A percentile compares a stretch with the other conserved stretches of the same genome.
Evolutionary conservation across 805 yeast species (phyloP).

Genomic region (Kodamaea nitidulidarum): DNA sequence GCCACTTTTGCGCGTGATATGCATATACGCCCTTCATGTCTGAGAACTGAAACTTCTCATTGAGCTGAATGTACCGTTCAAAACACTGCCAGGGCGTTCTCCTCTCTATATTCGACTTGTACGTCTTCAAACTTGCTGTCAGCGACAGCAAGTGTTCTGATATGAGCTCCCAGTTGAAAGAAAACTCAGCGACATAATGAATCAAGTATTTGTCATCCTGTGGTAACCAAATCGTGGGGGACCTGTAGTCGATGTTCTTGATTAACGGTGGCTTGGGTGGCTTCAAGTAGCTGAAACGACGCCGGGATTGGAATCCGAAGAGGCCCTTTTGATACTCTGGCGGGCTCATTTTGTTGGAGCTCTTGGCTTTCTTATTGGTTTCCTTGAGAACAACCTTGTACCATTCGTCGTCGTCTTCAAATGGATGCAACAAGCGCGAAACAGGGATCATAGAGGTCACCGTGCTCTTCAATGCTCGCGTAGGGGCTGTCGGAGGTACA

Average conservation of each 20-base stretch:
- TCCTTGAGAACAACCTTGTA: constrained; percentile 52
- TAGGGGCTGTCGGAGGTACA: constrained; percentile 8
- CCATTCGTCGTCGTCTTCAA: constrained; percentile 63
- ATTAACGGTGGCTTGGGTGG: constrained; percentile 92
- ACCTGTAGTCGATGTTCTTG: constrained; percentile 72
- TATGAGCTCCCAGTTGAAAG: constrained; percentile 91
- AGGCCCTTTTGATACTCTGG: constrained; percentile 54
- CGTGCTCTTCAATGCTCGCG: constrained; percentile 24
- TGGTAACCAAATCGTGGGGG: constrained; percentile 95
- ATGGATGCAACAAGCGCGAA: constrained; percentile 61
- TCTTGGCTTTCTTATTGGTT: constrained; percentile 9
- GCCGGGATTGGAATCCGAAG: constrained; percentile 48
- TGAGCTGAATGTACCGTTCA: constrained; percentile 90
- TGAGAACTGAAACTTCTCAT: constrained; percentile 78
- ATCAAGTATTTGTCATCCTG: constrained; percentile 83
- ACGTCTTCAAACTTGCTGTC: constrained; percentile 55
- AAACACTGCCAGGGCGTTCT: constrained; percentile 99
- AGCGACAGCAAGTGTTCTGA: constrained; percentile 71
- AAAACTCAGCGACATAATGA: constrained; percentile 76
- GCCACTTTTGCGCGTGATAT: constrained; percentile 81
- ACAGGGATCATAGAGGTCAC: constrained; percentile 47
- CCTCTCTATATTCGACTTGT: constrained; percentile 84
- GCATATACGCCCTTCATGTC: constrained; percentile 89
- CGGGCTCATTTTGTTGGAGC: constrained; percentile 15
- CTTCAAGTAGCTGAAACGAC: constrained; percentile 59